A percentile compares a stretch with the other conserved stretches of the same genome.
phyloP scores from a whole-genome alignment of 2,329 filamentous ascomycete species.

The Pseudogymnoascus sp. region DNA sequence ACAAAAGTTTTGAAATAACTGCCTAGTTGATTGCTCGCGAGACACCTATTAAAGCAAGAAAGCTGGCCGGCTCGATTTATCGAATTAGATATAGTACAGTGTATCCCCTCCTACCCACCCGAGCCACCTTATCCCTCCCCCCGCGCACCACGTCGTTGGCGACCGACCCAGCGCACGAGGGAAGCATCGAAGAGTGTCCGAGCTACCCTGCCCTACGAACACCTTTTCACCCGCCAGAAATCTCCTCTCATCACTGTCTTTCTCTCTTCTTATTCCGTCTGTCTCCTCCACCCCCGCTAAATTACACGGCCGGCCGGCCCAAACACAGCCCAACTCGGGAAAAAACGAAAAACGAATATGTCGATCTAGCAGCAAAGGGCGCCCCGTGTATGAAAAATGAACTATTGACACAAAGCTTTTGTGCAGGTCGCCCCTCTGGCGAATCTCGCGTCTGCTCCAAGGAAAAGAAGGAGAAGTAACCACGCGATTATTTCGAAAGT shows the following conservation, averaged over 20 bases:
- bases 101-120: slow-evolving; percentile 15
- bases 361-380: slow-evolving; percentile 7
- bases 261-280: slow-evolving; percentile 3
- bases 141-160: slow-evolving; percentile 16
- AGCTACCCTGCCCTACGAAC: slow-evolving; percentile 6
- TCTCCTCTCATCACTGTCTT: background rate
- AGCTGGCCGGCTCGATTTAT: slow-evolving; percentile 25
- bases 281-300: slow-evolving; percentile 12
- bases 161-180: slow-evolving; percentile 15
- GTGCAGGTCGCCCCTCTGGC: slow-evolving; percentile 16
- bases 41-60: slow-evolving; percentile 11
- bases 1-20: slow-evolving; percentile 4
- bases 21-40: slow-evolving; percentile 7
- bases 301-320: slow-evolving; percentile 27
- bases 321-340: slow-evolving; percentile 7
- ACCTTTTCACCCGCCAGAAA: background rate
- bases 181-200: background rate
- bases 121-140: slow-evolving; percentile 8
- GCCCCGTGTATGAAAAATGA: slow-evolving; percentile 13
- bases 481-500: slow-evolving; percentile 21
- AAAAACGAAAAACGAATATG: background rate
- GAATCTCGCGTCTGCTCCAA: slow-evolving; percentile 16
- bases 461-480: slow-evolving; percentile 21
- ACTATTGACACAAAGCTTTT: slow-evolving; percentile 28
- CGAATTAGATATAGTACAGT: slow-evolving; percentile 29